These are phyloP conservation scores for Brettanomyces custersianus DNA, from an alignment of 805 yeast species.

Conservation along the genomic window DNA sequence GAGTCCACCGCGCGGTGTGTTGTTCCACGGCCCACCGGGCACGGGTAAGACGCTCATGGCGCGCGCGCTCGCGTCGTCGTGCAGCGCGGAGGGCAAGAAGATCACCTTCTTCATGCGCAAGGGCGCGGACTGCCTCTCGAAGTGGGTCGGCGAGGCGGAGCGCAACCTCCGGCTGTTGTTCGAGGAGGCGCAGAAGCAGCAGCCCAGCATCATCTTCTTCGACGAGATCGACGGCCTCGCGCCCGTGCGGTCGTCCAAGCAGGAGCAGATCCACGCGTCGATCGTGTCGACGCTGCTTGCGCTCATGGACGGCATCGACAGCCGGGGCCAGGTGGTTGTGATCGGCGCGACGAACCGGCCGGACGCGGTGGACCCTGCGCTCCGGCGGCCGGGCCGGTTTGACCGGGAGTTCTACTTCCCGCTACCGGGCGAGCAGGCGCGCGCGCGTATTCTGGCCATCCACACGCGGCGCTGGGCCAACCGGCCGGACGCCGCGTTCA, in stretches of 20 bases:
- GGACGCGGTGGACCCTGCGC: constrained; percentile 96
- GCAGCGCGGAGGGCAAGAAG: constrained; percentile 74
- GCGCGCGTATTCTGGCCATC: constrained; percentile 70
- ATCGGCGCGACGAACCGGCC: constrained; percentile 98
- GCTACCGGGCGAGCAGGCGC: constrained; percentile 71
- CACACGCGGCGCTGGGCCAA: constrained; percentile 90
- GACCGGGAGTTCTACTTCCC: constrained; percentile 97
- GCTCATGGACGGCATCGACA: constrained; percentile 98
- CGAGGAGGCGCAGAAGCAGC: constrained; percentile 93
- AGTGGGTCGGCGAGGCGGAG: constrained; percentile 99
- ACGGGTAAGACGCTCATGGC: constrained; percentile 99
- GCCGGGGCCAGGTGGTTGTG: constrained; percentile 94
- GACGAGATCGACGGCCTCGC: constrained; percentile 98
- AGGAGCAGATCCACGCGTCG: constrained; percentile 96
- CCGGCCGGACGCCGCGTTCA: constrained; percentile 47
- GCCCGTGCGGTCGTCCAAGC: constrained; percentile 94
- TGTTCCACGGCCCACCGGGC: constrained; percentile 99
- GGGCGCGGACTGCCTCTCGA: constrained; percentile 94
- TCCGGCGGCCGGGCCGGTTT: constrained; percentile 93
- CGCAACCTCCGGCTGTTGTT: constrained; percentile 82
- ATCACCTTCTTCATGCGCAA: constrained; percentile 96
- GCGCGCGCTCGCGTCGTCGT: constrained; percentile 90
- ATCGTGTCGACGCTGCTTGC: constrained; percentile 93
- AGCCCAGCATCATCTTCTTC: constrained; percentile 91
- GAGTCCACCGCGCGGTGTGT: constrained; percentile 94